Conservation (phyloP, 306 rosid genomes). For the Trichosanthes cucumerina region DNA sequence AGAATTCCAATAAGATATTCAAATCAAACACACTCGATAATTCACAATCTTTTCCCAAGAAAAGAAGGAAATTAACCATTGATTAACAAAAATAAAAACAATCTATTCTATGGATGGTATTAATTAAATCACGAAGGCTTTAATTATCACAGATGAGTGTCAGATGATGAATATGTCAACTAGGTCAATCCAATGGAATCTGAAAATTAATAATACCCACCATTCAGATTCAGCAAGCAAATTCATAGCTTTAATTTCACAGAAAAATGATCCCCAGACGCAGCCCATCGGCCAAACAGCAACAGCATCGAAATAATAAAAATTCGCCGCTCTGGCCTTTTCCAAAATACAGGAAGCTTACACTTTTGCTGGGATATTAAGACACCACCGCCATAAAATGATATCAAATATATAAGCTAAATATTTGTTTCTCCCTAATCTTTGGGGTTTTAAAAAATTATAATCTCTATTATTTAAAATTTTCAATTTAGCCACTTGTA, state of each 20-base stretch:
- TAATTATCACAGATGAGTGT: not conserved
- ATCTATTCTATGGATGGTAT: not conserved
- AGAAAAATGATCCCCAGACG: not conserved
- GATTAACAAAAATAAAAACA: not conserved
- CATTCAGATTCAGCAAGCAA: not conserved
- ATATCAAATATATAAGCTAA: no score
- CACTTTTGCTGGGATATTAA: no score
- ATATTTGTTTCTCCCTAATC: no score
- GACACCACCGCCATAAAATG: no score
- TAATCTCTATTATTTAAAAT: not conserved
- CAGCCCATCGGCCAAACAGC: not conserved
- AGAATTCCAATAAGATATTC: not conserved
- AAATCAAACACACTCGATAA: not conserved
- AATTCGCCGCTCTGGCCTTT: no score
- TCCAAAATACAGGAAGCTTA: no score
- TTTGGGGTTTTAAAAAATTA: not conserved
- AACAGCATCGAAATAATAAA: not conserved
- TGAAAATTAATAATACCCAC: not conserved
- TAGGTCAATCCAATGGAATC: not conserved
- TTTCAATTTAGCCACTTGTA: not conserved
- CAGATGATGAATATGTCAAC: not conserved
- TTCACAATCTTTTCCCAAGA: not conserved
- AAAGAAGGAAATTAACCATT: not conserved
- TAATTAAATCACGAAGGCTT: not conserved
- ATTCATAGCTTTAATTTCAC: not conserved